Evolutionary conservation across 1,139 yeast species (phyloP), one percentile per base, ranked within the genome.

Genomic region (Candida sp.): DNA sequence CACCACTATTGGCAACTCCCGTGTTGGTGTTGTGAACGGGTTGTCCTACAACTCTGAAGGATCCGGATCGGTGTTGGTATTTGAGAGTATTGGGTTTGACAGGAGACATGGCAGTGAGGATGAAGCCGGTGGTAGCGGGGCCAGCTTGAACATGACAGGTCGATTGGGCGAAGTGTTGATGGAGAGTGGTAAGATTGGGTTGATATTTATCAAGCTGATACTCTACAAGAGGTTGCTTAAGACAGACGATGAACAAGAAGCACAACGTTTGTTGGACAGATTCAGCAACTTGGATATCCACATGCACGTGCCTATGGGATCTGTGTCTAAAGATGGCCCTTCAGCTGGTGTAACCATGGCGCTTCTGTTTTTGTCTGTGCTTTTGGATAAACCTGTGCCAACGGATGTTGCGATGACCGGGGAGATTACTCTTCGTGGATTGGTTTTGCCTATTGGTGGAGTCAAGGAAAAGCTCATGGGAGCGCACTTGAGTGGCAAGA

Each of bases 341-440:
- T 86, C 93, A 38, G 98, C 98, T 0, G 98, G 98, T 39, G 84
- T 90, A 42, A 90, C 98, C 3, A 90, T 92, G 85, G 88, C 97
- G 0, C 70, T 91, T 47, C 89, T 92, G 65, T 75, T 92, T 50
- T 71, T 92, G 43, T 90, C 97, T 0, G 73, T 90, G 52, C 78
- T 92, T 3, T 68, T 90, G 49, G 81, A 86, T 54, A 80, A 78
- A 54, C 86, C 92, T 0, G 88, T 91, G 9, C 86, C 89, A 5
- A 69, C 81, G 11, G 78, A 81, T 50, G 72, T 90, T 52, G 97
- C 98, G 51, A 90, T 92, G 97, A 92, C 98, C 0, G 98, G 98
- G 4, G 98, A 92, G 65, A 86, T 92, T 58, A 90, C 97, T 0
- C 76, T 92, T 26, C 77, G 97, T 35, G 97, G 98, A 2, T 82